Evolutionary conservation across 352 stramenopile species (phyloP).

Genomic region (Phytophthora sansomeana): DNA sequence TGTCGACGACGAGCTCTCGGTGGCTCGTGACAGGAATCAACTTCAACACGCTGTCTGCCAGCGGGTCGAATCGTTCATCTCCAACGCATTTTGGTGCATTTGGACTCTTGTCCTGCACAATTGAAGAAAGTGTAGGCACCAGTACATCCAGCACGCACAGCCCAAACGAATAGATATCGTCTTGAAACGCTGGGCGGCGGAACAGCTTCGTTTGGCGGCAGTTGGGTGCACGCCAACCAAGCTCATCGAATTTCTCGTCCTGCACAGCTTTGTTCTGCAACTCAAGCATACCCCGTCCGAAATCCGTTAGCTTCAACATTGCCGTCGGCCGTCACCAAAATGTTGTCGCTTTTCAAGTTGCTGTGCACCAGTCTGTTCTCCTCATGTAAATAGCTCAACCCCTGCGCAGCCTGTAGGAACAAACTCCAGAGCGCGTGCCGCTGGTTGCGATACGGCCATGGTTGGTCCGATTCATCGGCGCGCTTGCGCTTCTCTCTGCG

Average conservation of each 20-base stretch:
- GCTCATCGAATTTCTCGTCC: slow-evolving; percentile 21
- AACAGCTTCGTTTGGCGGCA: slow-evolving; percentile 18
- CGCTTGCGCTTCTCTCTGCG: slow-evolving; percentile 10
- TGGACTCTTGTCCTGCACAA: neutral
- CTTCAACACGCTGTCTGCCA: slow-evolving; percentile 8
- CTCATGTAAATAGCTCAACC: slow-evolving; percentile 75
- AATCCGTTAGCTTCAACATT: slow-evolving; percentile 83
- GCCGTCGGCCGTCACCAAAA: slow-evolving; percentile 58
- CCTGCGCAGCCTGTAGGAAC: slow-evolving; percentile 36
- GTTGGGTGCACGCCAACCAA: slow-evolving; percentile 39
- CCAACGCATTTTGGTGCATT: slow-evolving; percentile 10
- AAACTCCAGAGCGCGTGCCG: slow-evolving; percentile 33
- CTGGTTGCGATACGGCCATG: slow-evolving; percentile 17
- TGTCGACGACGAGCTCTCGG: slow-evolving; percentile 16
- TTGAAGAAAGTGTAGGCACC: slow-evolving; percentile 22
- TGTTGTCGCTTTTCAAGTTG: slow-evolving; percentile 71
- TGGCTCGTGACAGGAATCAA: slow-evolving; percentile 9
- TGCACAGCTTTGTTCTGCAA: slow-evolving; percentile 32
- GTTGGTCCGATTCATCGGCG: neutral
- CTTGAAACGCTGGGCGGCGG: slow-evolving; percentile 32
- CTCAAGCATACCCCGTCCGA: slow-evolving; percentile 51
- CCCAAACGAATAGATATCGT: slow-evolving; percentile 41
- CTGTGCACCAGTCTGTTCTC: slow-evolving; percentile 46
- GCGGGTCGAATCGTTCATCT: slow-evolving; percentile 29
- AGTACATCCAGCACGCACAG: slow-evolving; percentile 41